Evolutionary conservation across 345 rosid species (phyloP).

Genomic region (Euclidium syriacum): DNA sequence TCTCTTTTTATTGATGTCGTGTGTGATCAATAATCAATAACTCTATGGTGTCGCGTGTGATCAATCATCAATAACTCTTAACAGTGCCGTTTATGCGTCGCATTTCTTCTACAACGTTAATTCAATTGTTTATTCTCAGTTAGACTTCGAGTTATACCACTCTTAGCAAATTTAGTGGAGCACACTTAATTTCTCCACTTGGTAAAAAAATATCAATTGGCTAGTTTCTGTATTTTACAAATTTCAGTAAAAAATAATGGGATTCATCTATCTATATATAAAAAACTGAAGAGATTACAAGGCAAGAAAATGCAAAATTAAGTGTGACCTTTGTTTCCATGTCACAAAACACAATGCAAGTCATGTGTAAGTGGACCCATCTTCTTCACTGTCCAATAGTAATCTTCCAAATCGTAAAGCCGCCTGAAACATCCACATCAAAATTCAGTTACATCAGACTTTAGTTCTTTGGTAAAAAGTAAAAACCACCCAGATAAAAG

Average conservation of each 20-base stretch:
- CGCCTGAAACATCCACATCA: conserved; percentile 39
- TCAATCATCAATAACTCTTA: too few relatives aligned
- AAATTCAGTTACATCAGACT: background rate
- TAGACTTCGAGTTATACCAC: too few relatives aligned
- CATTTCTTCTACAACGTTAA: too few relatives aligned
- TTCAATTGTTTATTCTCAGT: too few relatives aligned
- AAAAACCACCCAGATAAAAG: background rate
- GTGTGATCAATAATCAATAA: too few relatives aligned
- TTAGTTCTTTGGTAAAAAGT: background rate
- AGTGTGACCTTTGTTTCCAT: background rate
- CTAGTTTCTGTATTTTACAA: too few relatives aligned
- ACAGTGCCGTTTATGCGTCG: too few relatives aligned
- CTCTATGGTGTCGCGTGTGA: too few relatives aligned
- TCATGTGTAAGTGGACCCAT: conserved; percentile 29
- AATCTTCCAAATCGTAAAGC: conserved; percentile 58
- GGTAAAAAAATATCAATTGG: too few relatives aligned
- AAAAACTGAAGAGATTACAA: background rate
- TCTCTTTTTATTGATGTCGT: too few relatives aligned
- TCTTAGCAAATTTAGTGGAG: too few relatives aligned
- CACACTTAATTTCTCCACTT: too few relatives aligned
- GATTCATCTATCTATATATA: background rate
- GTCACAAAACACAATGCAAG: conserved; percentile 15
- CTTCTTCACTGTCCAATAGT: conserved; percentile 35
- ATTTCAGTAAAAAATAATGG: background rate
- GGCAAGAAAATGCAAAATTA: background rate